A percentile compares a stretch with the other conserved stretches of the same genome.
Evolutionary conservation across 306 rosid species (phyloP).

Genomic region (Begonia fuchsioides): DNA sequence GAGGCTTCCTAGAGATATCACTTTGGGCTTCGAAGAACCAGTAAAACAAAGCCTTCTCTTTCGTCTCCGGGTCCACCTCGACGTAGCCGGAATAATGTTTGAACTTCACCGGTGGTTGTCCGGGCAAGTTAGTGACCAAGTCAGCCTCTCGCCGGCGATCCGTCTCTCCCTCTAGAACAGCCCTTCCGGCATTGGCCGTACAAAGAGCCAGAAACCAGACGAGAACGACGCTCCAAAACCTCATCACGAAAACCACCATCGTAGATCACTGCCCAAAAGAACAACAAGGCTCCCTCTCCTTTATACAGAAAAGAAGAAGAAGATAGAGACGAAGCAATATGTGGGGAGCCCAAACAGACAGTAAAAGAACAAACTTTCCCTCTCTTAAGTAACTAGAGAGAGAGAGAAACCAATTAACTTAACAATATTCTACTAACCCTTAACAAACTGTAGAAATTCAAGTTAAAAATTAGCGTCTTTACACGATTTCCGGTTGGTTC

Average conservation of each 20-base stretch:
- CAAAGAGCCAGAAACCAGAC: not conserved
- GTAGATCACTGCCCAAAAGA: not conserved
- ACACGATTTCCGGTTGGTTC: too few species aligned
- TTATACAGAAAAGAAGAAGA: too few species aligned
- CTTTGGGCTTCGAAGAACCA: constrained; percentile 64
- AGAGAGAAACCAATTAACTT: too few species aligned
- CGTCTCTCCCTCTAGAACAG: not conserved
- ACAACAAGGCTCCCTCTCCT: too few species aligned
- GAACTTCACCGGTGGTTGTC: constrained; percentile 43
- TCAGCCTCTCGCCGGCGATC: constrained; percentile 25
- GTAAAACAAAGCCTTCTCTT: constrained; percentile 44
- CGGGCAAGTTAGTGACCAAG: constrained; percentile 35
- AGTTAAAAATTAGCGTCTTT: too few species aligned
- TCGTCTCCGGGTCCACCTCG: constrained; percentile 7
- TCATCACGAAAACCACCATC: not conserved
- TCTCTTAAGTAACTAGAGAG: too few species aligned
- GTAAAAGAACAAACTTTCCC: too few species aligned
- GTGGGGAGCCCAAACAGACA: too few species aligned
- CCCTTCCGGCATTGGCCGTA: constrained; percentile 3
- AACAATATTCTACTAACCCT: too few species aligned
- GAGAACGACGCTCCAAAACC: not conserved
- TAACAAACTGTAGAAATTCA: too few species aligned
- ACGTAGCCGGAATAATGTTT: constrained; percentile 52
- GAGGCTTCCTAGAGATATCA: constrained; percentile 26
- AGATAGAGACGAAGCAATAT: too few species aligned